phyloP scores from a whole-genome alignment of 106 monocot genomes.

The Apostasia shenzhenica region DNA sequence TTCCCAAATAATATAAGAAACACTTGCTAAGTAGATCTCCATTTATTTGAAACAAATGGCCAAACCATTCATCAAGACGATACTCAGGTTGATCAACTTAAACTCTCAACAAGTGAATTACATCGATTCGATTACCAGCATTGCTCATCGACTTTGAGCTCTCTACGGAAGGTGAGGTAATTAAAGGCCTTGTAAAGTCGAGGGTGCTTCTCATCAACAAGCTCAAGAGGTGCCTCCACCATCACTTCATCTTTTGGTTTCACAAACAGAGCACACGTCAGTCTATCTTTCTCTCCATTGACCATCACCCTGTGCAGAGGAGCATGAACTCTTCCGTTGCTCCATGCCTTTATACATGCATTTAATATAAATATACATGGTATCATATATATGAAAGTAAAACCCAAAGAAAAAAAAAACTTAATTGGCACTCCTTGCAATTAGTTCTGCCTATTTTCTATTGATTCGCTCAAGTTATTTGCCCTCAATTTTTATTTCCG shows the following conservation, averaged over 20 bases:
- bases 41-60: too few species aligned
- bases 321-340: slow-evolving; percentile 9
- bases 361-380: neutral
- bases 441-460: too few species aligned
- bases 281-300: neutral
- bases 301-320: slow-evolving; percentile 5
- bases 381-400: neutral
- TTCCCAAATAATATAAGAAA: too few species aligned
- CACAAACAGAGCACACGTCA: slow-evolving; percentile 1
- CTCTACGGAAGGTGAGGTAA: neutral
- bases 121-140: too few species aligned
- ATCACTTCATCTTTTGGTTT: neutral
- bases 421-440: too few species aligned
- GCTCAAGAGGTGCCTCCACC: neutral
- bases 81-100: too few species aligned
- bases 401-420: neutral
- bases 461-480: too few species aligned
- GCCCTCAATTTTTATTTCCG: too few species aligned
- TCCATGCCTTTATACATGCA: slow-evolving; percentile 6
- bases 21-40: too few species aligned
- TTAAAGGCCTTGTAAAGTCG: slow-evolving; percentile 9
- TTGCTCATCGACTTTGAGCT: too few species aligned
- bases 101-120: too few species aligned
- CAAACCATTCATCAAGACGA: too few species aligned
- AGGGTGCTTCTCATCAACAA: slow-evolving; percentile 4